Conservation (phyloP, 371 early-diverging fungal species). For the Mortierella sp. region DNA sequence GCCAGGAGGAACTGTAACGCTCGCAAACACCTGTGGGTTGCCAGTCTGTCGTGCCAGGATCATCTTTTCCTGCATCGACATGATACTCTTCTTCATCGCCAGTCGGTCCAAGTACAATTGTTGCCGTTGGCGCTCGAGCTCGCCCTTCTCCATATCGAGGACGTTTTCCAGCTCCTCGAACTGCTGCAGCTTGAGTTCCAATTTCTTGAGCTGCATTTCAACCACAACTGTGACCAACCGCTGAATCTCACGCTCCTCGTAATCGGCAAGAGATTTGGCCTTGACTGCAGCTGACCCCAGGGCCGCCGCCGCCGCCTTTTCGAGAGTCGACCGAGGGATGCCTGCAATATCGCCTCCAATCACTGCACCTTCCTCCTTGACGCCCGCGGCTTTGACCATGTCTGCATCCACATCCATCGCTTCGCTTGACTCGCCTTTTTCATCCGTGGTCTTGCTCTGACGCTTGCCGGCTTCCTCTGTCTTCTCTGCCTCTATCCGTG, state of each 20-base stretch:
- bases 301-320: slow-evolving; percentile 75
- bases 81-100: slow-evolving; percentile 69
- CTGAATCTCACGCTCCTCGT: slow-evolving; percentile 56
- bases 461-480: slow-evolving; percentile 33
- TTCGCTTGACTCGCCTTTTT: slow-evolving; percentile 10
- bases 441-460: slow-evolving; percentile 31
- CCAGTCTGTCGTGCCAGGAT: slow-evolving; percentile 51
- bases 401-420: slow-evolving; percentile 22
- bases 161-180: slow-evolving; percentile 92
- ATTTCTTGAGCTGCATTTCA: slow-evolving; percentile 87
- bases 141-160: slow-evolving; percentile 86
- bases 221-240: slow-evolving; percentile 85
- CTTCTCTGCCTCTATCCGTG: slow-evolving; percentile 16
- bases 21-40: slow-evolving; percentile 46
- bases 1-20: slow-evolving; percentile 50
- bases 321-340: slow-evolving; percentile 63
- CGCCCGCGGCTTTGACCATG: slow-evolving; percentile 54
- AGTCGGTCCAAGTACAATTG: slow-evolving; percentile 85
- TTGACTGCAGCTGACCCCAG: slow-evolving; percentile 80
- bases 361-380: slow-evolving; percentile 64
- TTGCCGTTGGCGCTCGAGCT: slow-evolving; percentile 86
- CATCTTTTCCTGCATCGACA: slow-evolving; percentile 68
- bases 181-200: slow-evolving; percentile 92
- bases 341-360: slow-evolving; percentile 30
- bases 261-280: slow-evolving; percentile 72